Evolutionary conservation across 345 rosid species (phyloP), one percentile per base, ranked within the genome.

Genomic region (Ceriops decandra): DNA sequence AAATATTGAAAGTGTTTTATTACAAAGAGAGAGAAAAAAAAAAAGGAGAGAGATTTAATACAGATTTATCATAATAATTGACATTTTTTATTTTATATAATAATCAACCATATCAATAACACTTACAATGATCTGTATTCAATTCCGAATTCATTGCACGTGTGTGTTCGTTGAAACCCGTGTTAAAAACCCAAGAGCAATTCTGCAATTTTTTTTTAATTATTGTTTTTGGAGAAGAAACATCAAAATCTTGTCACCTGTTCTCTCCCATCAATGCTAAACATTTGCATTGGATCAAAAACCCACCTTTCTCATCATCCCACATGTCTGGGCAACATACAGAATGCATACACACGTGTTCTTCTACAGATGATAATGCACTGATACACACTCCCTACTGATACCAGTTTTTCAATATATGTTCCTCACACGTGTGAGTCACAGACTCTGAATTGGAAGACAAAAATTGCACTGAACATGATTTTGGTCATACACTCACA

Each of bases 371-470:
- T 54, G 46, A 56, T 79, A 74, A 64, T 74, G 67, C 49, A 15
- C 49, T 42, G 49, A 42, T 42, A 17, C 49, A 13, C 70, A 57
- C 69, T 49, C 20, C 79, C 32, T 52, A 57, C 67, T 38, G 31
- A 60, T 27, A 64, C 57, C 68, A 49, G 57, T 64, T 49, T 68
- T 42, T 42, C 5, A 42, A 28, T 47, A 49, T 49, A 74, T 49
- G 68, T 75, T 79, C 76, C 63, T 74, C 68, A 35, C 79, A 75
- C 77, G 72, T 64, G 72, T 72, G 79, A 42, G 49, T 42, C 49
- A 68, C 36, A 3, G 22, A 64, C 35, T 71, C 76, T 68, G 61
- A 59, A 61, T 42, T 42, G 49, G 31, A 33, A 53, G 32, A 60
- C 57, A 69, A 22, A n/a, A 54, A 38, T 70, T 63, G 46, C 74